Conservation (phyloP, 257 asterid species). For the Perilla frutescens region DNA sequence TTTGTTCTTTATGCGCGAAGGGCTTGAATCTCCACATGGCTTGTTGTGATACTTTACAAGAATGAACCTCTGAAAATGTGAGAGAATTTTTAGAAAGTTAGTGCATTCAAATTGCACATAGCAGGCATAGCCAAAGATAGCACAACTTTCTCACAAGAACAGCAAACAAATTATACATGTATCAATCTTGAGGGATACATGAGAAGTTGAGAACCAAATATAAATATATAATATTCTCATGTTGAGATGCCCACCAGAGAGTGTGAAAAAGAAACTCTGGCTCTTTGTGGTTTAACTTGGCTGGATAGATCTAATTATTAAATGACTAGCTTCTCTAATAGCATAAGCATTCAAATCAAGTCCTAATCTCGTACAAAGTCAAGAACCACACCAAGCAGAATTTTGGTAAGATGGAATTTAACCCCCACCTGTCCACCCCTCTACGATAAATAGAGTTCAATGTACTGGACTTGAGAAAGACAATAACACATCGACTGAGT, state of each 20-base stretch:
- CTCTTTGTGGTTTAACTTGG: not conserved
- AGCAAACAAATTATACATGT: not conserved
- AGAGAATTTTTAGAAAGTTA: conserved; percentile 17
- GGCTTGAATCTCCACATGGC: conserved; percentile 96
- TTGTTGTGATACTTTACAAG: conserved; percentile 38
- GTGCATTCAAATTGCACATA: not conserved
- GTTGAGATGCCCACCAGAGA: not conserved
- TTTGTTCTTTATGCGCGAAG: conserved; percentile 81
- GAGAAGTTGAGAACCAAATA: not conserved
- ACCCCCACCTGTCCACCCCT: not conserved
- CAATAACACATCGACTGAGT: not conserved
- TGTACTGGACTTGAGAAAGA: not conserved
- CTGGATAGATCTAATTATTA: not conserved
- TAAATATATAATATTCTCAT: not conserved
- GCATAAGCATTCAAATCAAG: not conserved
- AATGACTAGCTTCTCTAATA: not conserved
- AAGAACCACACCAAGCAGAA: conserved; percentile 6
- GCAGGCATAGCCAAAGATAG: conserved; percentile 10
- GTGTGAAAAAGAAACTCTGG: conserved; percentile 1
- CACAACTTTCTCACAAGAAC: conserved; percentile 20
- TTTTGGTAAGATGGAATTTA: not conserved
- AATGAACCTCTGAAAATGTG: conserved; percentile 46
- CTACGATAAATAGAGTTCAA: not conserved
- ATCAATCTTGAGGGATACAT: conserved; percentile 3
- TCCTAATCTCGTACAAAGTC: not conserved